Evolutionary conservation across 306 rosid genomes (phyloP).

Genomic region (Glycine latifolia): DNA sequence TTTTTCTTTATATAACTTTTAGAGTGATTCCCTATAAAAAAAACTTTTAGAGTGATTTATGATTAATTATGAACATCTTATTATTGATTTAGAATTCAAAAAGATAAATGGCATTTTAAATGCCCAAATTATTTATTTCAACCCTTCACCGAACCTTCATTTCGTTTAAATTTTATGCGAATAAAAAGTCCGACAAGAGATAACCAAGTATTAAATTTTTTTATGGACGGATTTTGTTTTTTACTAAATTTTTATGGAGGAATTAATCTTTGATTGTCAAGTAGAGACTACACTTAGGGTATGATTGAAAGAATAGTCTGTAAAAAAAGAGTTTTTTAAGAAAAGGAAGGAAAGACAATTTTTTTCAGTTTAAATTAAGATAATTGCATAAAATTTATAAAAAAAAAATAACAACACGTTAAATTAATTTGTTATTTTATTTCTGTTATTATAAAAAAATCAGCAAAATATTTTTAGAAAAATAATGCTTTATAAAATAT

Average conservation of each 20-base stretch:
- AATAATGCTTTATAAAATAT: no score
- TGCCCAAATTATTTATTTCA: not conserved
- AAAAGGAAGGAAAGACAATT: no score
- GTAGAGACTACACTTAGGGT: not conserved
- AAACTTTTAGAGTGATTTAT: not conserved
- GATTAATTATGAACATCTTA: not conserved
- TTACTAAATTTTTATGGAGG: not conserved
- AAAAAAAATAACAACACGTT: no score
- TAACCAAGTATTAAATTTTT: not conserved
- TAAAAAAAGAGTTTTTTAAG: no score
- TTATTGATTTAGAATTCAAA: not conserved
- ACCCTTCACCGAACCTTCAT: not conserved
- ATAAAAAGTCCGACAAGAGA: not conserved
- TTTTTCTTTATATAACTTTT: not conserved
- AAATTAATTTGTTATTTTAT: no score
- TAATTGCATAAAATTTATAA: no score
- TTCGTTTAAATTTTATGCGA: not conserved
- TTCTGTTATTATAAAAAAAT: no score
- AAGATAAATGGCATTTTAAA: not conserved
- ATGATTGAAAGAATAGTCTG: not conserved
- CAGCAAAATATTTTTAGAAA: no score
- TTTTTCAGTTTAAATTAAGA: no score
- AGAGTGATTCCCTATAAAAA: not conserved
- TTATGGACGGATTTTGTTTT: not conserved
- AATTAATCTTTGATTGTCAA: not conserved